phyloP scores from a whole-genome alignment of 495 filamentous ascomycete species.

The Podospora bellae-mahoneyi region DNA sequence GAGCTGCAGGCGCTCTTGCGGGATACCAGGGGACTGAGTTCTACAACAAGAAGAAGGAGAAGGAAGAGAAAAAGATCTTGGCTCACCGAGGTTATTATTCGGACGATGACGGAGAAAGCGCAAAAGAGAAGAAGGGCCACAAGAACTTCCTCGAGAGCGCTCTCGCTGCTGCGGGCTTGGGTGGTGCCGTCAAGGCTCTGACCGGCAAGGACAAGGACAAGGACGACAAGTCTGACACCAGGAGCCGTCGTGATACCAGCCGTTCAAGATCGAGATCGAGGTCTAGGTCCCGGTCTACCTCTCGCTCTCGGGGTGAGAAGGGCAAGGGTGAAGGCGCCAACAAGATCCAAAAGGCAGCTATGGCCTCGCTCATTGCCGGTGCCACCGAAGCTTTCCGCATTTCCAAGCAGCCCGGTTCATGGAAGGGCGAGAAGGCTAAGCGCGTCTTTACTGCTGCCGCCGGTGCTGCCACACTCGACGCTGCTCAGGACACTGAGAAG shows the following conservation, averaged over 20 bases:
- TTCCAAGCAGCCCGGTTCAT: slow-evolving; percentile 79
- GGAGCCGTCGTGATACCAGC: slow-evolving; percentile 51
- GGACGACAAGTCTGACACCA: slow-evolving; percentile 51
- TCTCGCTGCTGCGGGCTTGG: slow-evolving; percentile 63
- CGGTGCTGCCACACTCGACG: slow-evolving; percentile 78
- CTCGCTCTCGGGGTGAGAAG: slow-evolving; percentile 47
- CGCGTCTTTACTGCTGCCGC: slow-evolving; percentile 84
- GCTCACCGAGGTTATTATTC: slow-evolving; percentile 48
- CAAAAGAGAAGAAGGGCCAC: slow-evolving; percentile 49
- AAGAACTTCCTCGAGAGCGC: slow-evolving; percentile 74
- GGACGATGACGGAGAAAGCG: slow-evolving; percentile 53
- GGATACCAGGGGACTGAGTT: slow-evolving; percentile 53
- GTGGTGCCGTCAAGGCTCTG: slow-evolving; percentile 56
- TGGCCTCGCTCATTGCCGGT: slow-evolving; percentile 79
- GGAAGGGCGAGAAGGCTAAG: slow-evolving; percentile 81
- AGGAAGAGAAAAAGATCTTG: slow-evolving; percentile 47
- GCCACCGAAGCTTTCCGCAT: slow-evolving; percentile 84
- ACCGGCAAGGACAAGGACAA: slow-evolving; percentile 45
- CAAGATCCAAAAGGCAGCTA: slow-evolving; percentile 79
- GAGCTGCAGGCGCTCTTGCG: slow-evolving; percentile 53
- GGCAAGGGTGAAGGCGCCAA: slow-evolving; percentile 50
- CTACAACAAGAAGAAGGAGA: slow-evolving; percentile 50
- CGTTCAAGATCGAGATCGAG: slow-evolving; percentile 41
- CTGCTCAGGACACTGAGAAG: slow-evolving; percentile 69
- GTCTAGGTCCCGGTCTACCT: slow-evolving; percentile 46